These are phyloP conservation scores for Hypoxylon sp. DNA, from an alignment of 2,329 filamentous ascomycete species.

Conservation along the genomic window DNA sequence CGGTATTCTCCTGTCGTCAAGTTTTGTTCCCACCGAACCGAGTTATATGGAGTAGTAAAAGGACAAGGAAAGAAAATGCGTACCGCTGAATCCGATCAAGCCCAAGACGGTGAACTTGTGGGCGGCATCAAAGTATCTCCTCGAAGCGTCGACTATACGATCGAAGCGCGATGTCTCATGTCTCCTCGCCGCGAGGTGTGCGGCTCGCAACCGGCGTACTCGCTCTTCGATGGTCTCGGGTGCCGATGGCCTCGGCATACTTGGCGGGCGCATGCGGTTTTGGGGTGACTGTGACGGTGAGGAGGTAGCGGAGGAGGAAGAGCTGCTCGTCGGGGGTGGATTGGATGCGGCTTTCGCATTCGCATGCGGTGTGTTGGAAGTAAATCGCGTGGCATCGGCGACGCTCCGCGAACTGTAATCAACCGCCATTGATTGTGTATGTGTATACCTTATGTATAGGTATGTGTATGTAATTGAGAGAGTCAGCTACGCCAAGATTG, in stretches of 20 bases:
- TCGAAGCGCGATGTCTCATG: constrained; percentile 68
- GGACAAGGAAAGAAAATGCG: constrained; percentile 31
- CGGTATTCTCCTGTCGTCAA: not conserved
- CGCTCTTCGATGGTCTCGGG: constrained; percentile 77
- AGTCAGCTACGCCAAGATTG: not conserved
- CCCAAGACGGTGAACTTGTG: constrained; percentile 68
- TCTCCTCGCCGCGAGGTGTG: constrained; percentile 74
- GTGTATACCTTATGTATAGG: too few relatives aligned
- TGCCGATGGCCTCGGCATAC: constrained; percentile 51
- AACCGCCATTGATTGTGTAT: constrained; percentile 35
- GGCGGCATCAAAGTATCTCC: constrained; percentile 67
- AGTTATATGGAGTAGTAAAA: not conserved
- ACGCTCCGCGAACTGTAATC: constrained; percentile 72
- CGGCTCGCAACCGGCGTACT: constrained; percentile 75
- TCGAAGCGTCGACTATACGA: constrained; percentile 61
- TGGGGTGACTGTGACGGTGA: constrained; percentile 20
- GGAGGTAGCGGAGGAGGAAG: constrained; percentile 29
- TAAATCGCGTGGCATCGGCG: constrained; percentile 85
- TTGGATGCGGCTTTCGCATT: constrained; percentile 66
- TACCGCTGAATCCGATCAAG: constrained; percentile 70
- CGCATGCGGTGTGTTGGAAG: constrained; percentile 77
- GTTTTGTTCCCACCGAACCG: too few relatives aligned
- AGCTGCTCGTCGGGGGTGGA: constrained; percentile 23
- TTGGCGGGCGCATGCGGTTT: constrained; percentile 42
- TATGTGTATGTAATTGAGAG: constrained; percentile 1